These are phyloP conservation scores for Wickerhamiella slavikovae DNA, from an alignment of 805 yeast genomes.

Conservation along the genomic window DNA sequence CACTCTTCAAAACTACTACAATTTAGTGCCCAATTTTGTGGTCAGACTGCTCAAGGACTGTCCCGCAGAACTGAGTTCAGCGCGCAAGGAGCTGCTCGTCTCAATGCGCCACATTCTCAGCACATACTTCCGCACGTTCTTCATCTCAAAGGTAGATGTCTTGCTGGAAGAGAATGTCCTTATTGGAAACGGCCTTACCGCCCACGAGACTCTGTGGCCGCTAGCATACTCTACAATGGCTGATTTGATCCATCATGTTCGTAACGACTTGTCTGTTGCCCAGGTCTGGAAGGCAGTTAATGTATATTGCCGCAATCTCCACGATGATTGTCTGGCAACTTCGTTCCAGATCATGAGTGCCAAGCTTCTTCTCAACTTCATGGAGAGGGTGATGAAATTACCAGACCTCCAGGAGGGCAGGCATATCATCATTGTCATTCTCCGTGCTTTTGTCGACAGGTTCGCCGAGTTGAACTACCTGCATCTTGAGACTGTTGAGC, in stretches of 20 bases:
- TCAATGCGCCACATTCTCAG: slow-evolving; percentile 90
- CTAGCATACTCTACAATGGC: slow-evolving; percentile 90
- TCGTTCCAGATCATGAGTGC: slow-evolving; percentile 96
- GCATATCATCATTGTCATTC: slow-evolving; percentile 65
- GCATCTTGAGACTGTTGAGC: slow-evolving; percentile 21
- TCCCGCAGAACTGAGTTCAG: slow-evolving; percentile 79
- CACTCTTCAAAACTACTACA: slow-evolving; percentile 33
- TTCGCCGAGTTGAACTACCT: slow-evolving; percentile 57
- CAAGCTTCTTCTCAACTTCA: slow-evolving; percentile 64
- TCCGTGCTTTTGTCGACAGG: slow-evolving; percentile 72
- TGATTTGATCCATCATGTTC: slow-evolving; percentile 81
- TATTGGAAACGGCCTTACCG: slow-evolving; percentile 83
- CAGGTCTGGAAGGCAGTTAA: slow-evolving; percentile 78
- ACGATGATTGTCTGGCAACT: slow-evolving; percentile 62
- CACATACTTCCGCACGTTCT: slow-evolving; percentile 64
- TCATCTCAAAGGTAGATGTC: slow-evolving; percentile 67
- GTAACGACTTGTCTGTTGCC: slow-evolving; percentile 58
- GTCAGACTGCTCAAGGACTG: slow-evolving; percentile 80
- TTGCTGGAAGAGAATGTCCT: slow-evolving; percentile 72
- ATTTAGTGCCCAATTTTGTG: slow-evolving; percentile 67
- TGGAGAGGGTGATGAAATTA: slow-evolving; percentile 68
- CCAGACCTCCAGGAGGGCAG: slow-evolving; percentile 67
- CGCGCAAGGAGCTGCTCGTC: slow-evolving; percentile 79
- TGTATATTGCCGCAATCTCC: slow-evolving; percentile 59
- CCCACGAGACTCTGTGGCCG: slow-evolving; percentile 76